Base-by-base conservation (phyloP, 805 yeast genomes). In the Yarrowia alimentaria region DNA sequence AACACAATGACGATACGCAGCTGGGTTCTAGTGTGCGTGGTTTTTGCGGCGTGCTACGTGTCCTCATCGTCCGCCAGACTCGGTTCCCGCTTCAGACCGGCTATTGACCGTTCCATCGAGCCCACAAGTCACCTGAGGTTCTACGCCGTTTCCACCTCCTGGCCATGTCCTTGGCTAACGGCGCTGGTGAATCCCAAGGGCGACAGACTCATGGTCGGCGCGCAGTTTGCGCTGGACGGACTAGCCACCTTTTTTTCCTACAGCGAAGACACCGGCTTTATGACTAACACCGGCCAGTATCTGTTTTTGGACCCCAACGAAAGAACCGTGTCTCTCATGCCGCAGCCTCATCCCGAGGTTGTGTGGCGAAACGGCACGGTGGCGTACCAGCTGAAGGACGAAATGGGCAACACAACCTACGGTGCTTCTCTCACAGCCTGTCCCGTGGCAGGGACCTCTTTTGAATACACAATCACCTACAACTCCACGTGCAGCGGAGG, bases 301-400 rank as follows among this genome's bases (percentile, higher is more conserved):
- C 22, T 40, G 13, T 40, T 8, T 28, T 19, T 40, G 24, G 47
- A 40, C 8, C 33, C 33, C 3, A 25, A 40, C 3, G 33, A 32
- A 3, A 32, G 13, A 6, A 2, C 33, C 9, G 19, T 40, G 5
- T 26, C 47, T 3, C 24, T 40, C 6, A 14, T 9, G 25, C 11
- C 47, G 2, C 16, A 12, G 3, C 47, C 47, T 12, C 47, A 40
- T 7, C 47, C 47, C 5, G 47, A 40, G 19, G 47, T 40, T n/a
- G 33, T 40, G 17, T 40, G 47, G 47, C 32, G 47, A 5, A 40
- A 40, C 13, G 47, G 47, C 13, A 40, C 47, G 2, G 47, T 40
- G n/a, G 47, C 47, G 5, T 28, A 26, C 25, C 26, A 19, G 25
- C n/a, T 13, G 1, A 25, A 19, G 1, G 47, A 33, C 10, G 18